Evolutionary conservation across 768 basidiomycete genomes (phyloP).

Genomic region (Lactarius tabidus): DNA sequence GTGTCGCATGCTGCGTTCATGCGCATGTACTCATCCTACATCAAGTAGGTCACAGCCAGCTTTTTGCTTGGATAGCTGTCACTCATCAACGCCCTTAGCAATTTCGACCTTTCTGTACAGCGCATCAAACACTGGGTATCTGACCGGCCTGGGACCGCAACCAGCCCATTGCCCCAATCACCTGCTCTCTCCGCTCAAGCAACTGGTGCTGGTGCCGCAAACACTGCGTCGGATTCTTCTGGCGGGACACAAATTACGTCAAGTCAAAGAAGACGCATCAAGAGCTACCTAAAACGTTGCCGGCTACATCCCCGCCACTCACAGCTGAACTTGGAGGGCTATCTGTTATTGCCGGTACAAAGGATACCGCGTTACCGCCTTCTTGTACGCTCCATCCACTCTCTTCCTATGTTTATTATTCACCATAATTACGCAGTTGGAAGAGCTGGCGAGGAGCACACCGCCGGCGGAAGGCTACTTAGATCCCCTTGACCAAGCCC

Average conservation of each 20-base stretch:
- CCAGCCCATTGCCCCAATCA: constrained; percentile 39
- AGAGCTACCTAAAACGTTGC: constrained; percentile 84
- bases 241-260: constrained; percentile 60
- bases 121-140: constrained; percentile 84
- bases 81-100: constrained; percentile 44
- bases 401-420: neutral
- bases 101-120: constrained; percentile 90
- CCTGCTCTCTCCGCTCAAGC: constrained; percentile 53
- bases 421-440: constrained; percentile 48
- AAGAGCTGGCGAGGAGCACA: constrained; percentile 80
- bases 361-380: constrained; percentile 96
- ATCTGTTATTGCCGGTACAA: constrained; percentile 91
- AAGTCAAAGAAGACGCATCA: constrained; percentile 84
- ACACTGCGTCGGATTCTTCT: constrained; percentile 34
- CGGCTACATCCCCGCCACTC: constrained; percentile 86
- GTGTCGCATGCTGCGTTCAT: constrained; percentile 94
- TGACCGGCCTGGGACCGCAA: constrained; percentile 44
- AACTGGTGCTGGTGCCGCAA: constrained; percentile 42
- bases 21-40: constrained; percentile 98
- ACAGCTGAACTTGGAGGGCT: constrained; percentile 91
- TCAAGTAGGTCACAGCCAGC: constrained; percentile 63
- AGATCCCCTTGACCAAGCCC: constrained; percentile 80
- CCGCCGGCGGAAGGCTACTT: constrained; percentile 72
- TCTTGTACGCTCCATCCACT: constrained; percentile 53
- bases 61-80: constrained; percentile 5